Percentiles rank a stretch among this genome's conserved stretches.
Conservation (phyloP, 352 stramenopile species). For the Pythium dissotocum region DNA sequence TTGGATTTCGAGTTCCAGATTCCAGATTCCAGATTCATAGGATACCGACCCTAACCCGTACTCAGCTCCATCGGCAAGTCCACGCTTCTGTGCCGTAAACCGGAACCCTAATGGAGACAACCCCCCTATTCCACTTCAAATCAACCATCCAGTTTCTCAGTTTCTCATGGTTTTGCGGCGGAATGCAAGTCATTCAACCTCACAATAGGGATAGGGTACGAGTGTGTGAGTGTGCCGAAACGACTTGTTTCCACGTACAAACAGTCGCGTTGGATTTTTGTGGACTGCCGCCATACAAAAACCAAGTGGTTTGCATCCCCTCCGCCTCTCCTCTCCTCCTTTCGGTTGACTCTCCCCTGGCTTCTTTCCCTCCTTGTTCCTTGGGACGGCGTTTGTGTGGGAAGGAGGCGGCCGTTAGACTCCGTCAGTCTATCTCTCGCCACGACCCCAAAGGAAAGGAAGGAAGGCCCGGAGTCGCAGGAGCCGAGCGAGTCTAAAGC, state of each 20-base stretch:
- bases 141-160: slow-evolving; percentile 7
- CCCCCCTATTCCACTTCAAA: neutral
- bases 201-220: neutral
- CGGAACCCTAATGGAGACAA: neutral
- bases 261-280: neutral
- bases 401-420: neutral
- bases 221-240: neutral
- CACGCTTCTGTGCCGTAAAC: neutral
- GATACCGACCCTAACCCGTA: neutral
- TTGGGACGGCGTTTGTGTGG: slow-evolving; percentile 1
- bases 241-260: neutral
- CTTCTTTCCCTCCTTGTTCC: slow-evolving; percentile 2
- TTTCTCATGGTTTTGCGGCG: neutral
- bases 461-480: slow-evolving; percentile 4
- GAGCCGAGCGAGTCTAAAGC: slow-evolving; percentile 4
- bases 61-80: neutral
- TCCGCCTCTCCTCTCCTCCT: slow-evolving; percentile 1
- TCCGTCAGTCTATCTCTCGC: slow-evolving; percentile 7
- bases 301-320: neutral
- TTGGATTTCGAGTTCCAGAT: neutral
- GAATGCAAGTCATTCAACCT: neutral
- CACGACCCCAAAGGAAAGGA: slow-evolving; percentile 8
- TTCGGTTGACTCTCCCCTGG: neutral
- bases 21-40: neutral
- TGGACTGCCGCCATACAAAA: slow-evolving; percentile 1